Conservation (phyloP, 805 yeast species). For the Hanseniaspora valbyensis region DNA sequence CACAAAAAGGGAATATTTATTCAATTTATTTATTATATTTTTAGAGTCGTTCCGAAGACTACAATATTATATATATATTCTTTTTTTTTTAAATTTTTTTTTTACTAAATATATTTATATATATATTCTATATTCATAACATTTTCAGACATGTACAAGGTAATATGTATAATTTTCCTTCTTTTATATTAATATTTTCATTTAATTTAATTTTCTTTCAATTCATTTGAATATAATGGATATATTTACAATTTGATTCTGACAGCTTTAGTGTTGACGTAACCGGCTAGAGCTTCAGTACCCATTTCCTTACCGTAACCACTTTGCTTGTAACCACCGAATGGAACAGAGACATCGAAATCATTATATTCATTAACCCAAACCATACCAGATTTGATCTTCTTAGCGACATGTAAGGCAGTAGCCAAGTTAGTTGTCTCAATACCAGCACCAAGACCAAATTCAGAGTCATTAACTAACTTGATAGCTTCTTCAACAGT, state of each 20-base stretch:
- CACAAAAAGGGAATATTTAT: not conserved
- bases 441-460: slow-evolving; percentile 73
- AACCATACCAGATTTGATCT: slow-evolving; percentile 62
- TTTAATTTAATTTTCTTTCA: slow-evolving; percentile 51
- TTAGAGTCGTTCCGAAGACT: slow-evolving; percentile 11
- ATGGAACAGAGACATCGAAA: slow-evolving; percentile 64
- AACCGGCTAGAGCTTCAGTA: slow-evolving; percentile 60
- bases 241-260: slow-evolving; percentile 39
- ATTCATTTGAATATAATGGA: slow-evolving; percentile 39
- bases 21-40: not conserved
- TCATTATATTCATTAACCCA: slow-evolving; percentile 77
- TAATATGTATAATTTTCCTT: not conserved
- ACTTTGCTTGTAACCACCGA: slow-evolving; percentile 71
- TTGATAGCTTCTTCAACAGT: slow-evolving; percentile 56
- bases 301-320: slow-evolving; percentile 88
- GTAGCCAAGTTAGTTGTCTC: slow-evolving; percentile 55
- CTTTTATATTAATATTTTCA: slow-evolving; percentile 38
- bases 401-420: slow-evolving; percentile 52
- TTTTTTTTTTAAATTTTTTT: slow-evolving; percentile 32
- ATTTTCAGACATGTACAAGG: not conserved
- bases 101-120: slow-evolving; percentile 31
- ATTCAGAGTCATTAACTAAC: slow-evolving; percentile 58
- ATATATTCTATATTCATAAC: slow-evolving; percentile 25
- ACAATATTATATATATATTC: not conserved
- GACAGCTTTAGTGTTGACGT: slow-evolving; percentile 65